A percentile compares a stretch with the other conserved stretches of the same genome.
These are phyloP conservation scores for Hypoxylon sp. DNA, from an alignment of 2,329 filamentous ascomycete genomes.

Conservation along the genomic window DNA sequence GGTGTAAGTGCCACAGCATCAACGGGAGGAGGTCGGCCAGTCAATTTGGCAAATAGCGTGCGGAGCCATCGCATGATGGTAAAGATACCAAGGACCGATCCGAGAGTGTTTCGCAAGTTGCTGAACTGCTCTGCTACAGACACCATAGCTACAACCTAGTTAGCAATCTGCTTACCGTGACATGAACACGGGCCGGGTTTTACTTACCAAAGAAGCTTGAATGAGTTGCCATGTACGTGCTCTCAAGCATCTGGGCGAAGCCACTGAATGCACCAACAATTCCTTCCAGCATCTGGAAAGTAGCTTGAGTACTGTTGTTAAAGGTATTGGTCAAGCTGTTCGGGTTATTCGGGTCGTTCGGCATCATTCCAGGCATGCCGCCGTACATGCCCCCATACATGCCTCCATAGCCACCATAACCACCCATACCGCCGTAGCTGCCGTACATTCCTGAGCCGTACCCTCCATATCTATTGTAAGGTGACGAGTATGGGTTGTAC, in stretches of 20 bases:
- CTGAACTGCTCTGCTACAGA: conserved; percentile 98
- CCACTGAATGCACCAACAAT: conserved; percentile 97
- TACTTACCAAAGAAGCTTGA: conserved; percentile 94
- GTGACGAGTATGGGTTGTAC: conserved; percentile 65
- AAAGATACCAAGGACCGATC: conserved; percentile 94
- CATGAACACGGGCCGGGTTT: neutral
- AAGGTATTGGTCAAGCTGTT: conserved; percentile 96
- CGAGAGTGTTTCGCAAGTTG: conserved; percentile 91
- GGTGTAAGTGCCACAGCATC: conserved; percentile 90
- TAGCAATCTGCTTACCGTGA: conserved; percentile 16
- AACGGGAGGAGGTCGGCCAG: conserved; percentile 88
- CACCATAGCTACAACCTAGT: conserved; percentile 80
- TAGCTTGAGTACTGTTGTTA: conserved; percentile 93
- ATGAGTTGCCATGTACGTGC: conserved; percentile 99
- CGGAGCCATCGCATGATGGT: conserved; percentile 95
- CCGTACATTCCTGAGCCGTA: conserved; percentile 57
- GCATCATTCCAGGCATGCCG: conserved; percentile 61
- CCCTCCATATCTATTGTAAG: conserved; percentile 52
- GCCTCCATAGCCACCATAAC: conserved; percentile 58
- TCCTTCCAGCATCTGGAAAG: conserved; percentile 98
- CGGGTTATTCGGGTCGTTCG: conserved; percentile 81
- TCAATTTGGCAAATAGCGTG: conserved; percentile 90
- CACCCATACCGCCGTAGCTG: conserved; percentile 54
- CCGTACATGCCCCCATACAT: conserved; percentile 55
- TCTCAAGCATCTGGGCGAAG: conserved; percentile 99